Percentiles rank a stretch among this genome's conserved stretches.
Conservation (phyloP, 2,329 filamentous ascomycete species). For the Lasiodiplodia theobromae region DNA sequence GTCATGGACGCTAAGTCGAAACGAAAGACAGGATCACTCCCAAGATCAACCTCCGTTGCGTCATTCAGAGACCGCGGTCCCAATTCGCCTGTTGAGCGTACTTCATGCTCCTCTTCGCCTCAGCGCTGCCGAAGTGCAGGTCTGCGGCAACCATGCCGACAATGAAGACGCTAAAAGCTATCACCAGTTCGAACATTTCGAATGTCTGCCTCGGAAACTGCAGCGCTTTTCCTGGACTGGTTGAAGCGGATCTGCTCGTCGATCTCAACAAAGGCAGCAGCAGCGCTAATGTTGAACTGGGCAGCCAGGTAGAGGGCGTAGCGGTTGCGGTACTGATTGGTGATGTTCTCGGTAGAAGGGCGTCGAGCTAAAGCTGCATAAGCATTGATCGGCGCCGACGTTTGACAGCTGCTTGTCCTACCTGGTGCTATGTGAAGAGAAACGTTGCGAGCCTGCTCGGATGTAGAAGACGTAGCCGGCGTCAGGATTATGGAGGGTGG, state of each 20-base stretch:
- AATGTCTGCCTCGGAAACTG: conserved; percentile 25
- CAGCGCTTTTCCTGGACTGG: conserved; percentile 16
- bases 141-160: conserved; percentile 26
- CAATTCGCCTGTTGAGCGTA: conserved; percentile 2
- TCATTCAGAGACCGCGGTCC: conserved; percentile 5
- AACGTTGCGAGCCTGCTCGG: conserved; percentile 10
- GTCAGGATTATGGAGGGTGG: conserved; percentile 25
- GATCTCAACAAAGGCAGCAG: conserved; percentile 47
- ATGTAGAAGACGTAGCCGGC: conserved; percentile 15
- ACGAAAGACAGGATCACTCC: neutral
- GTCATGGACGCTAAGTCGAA: neutral
- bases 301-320: conserved; percentile 50
- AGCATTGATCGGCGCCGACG: conserved; percentile 3
- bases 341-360: conserved; percentile 25
- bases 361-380: conserved; percentile 10
- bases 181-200: conserved; percentile 28
- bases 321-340: conserved; percentile 41
- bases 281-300: conserved; percentile 49
- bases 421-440: conserved; percentile 6
- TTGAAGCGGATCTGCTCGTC: conserved; percentile 40
- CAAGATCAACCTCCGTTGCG: neutral
- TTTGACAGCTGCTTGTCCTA: neutral
- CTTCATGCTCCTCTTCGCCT: conserved; percentile 21
- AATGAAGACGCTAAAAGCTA: conserved; percentile 29
- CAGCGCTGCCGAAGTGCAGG: conserved; percentile 27